Base-by-base conservation (phyloP, 495 filamentous ascomycete genomes). In the Penicillium alfredii region DNA sequence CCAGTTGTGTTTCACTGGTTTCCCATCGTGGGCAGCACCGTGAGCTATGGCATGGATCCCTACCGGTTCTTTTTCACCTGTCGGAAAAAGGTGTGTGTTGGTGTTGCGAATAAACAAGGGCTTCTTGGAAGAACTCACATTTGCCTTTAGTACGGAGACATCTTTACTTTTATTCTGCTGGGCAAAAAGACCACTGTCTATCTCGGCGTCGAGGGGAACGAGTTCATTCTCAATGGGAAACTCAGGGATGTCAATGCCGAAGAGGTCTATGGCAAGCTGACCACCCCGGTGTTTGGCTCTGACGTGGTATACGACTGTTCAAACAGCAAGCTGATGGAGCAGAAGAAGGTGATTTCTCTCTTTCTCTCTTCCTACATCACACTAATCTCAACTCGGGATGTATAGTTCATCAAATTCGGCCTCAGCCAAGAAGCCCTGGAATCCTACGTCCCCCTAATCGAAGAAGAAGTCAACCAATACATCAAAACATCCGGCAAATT, bases 221-320 rank as follows among this genome's bases (percentile, higher is more conserved):
- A 89, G 17, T 90, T 92, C 49, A 84, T 92, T 52, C 71, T 92
- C 30, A 89, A 92, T 57, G 86, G 81, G 46, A 92, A 88, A 55
- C 69, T 85, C 30, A 80, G 77, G 51, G 84, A 90, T 55, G 78
- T 90, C 28, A 81, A 76, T 52, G 84, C 86, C 8, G 86, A 92
- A 57, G 85, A 90, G 22, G 76, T 88, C 46, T 92, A 92, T 60
- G 75, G 76, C 18, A 78, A 81, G 28, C 69, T 93, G 29, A 93
- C 86, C 4, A 89, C 82, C 4, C 86, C 86, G 2, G 84, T 93
- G 20, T 93, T 93, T 49, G 86, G 86, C 39, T 78, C 78, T 26
- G 85, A 87, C 61, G 85, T 93, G 13, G 82, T 90, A 11, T 93
- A 89, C 55, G 86, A 93, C 60, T 88, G 84, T 55, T 85, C 86